Evolutionary conservation across 345 rosid species (phyloP).

Genomic region (Hibiscus trionum): DNA sequence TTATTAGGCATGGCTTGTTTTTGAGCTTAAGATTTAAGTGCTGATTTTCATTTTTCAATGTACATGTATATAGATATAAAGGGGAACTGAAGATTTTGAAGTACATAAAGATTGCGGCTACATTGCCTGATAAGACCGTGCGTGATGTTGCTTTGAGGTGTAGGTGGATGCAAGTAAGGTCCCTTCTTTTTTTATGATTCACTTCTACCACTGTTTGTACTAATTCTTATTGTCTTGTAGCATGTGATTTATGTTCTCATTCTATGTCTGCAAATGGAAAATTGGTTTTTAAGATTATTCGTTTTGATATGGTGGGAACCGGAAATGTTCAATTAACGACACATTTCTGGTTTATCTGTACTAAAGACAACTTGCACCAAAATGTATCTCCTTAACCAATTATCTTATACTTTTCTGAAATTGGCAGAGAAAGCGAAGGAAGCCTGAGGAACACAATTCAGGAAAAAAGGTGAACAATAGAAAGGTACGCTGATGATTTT

Average conservation of each 20-base stretch:
- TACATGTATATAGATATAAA: slow-evolving; percentile 36
- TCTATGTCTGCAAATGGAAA: neutral
- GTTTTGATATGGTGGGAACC: neutral
- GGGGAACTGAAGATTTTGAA: slow-evolving; percentile 74
- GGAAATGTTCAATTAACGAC: neutral
- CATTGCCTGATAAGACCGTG: slow-evolving; percentile 72
- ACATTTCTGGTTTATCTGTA: neutral
- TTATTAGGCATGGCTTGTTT: slow-evolving; percentile 4
- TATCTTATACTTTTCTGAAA: slow-evolving; percentile 8
- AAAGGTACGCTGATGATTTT: slow-evolving; percentile 48
- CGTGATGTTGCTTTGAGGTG: slow-evolving; percentile 98
- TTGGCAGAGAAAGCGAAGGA: slow-evolving; percentile 80
- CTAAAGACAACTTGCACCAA: neutral
- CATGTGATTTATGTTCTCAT: neutral
- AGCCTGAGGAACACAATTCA: slow-evolving; percentile 52
- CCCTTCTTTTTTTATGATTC: slow-evolving; percentile 18
- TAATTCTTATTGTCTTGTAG: neutral
- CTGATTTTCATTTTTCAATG: neutral
- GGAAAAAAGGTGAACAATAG: slow-evolving; percentile 52
- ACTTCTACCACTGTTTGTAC: neutral
- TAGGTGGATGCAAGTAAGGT: slow-evolving; percentile 83
- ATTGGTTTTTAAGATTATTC: neutral
- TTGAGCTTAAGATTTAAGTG: neutral
- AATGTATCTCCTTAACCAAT: neutral
- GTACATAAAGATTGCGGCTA: slow-evolving; percentile 79